Evolutionary conservation across 2,329 filamentous ascomycete genomes (phyloP), one percentile per base, ranked within the genome.

Genomic region (Aspergillus pseudoterreus): DNA sequence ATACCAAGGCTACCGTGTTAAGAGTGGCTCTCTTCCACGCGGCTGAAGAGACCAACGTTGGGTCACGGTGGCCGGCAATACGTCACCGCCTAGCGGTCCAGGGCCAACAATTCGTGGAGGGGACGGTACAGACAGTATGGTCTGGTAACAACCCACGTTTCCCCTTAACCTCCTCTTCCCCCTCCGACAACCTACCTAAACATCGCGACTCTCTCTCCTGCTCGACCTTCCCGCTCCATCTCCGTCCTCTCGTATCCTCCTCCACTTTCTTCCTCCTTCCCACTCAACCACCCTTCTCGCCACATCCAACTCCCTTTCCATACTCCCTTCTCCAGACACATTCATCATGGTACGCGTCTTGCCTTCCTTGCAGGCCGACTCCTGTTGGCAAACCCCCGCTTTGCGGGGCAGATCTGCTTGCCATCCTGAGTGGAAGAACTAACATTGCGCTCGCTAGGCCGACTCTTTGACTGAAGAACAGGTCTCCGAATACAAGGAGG

Each of bases 401-500:
- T 54, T 66, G 67, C 68, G 67, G 67, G 66, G 67, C 63, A 62
- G 53, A 56, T 52, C 51, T 57, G 50, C 42, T 50, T 57, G 52
- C 51, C 47, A 51, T 53, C 47, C 51, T 51, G 57, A 44, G 56
- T 54, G 53, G 50, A 51, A 44, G 57, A 52, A 56, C 68, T 71
- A 57, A 68, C 52, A 60, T 56, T 55, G 52, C 54, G 59, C 45
- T 48, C 43, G 60, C 52, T 74, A 97, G 92, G 92, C 92, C 75
- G 94, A 99, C 75, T 92, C 92, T 76, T 87, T 99, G 71, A 97
- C 94, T 67, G 94, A 99, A 83, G 94, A 99, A 81, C 94, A 99
- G 84, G 94, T 99, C 75, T 97, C 94, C 74, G 94, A 99, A 82
- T 99, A 97, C 83, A 99, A 97, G 88, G 94, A 99, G 82, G 94